These are phyloP conservation scores for Phytomonas sp. DNA, from an alignment of 208 protist species.

Conservation along the genomic window DNA sequence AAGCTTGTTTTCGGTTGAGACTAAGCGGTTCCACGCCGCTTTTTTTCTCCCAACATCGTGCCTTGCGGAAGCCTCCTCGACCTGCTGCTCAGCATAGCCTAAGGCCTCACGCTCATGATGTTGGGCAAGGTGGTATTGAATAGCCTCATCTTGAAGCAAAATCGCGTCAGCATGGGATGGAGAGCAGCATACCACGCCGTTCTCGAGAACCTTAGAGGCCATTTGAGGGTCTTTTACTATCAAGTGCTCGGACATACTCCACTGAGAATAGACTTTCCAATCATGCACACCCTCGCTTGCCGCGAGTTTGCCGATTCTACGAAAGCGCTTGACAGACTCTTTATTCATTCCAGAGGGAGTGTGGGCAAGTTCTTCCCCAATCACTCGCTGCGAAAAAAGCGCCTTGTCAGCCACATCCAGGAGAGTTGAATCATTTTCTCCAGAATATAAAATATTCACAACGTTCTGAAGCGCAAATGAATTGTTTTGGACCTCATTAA, in stretches of 20 bases:
- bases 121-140: slow-evolving; percentile 56
- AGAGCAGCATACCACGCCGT: slow-evolving; percentile 59
- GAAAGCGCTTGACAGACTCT: slow-evolving; percentile 28
- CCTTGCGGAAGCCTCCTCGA: slow-evolving; percentile 44
- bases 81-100: slow-evolving; percentile 66
- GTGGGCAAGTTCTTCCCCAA: slow-evolving; percentile 12
- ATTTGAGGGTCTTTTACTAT: slow-evolving; percentile 47
- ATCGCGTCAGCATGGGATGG: slow-evolving; percentile 37
- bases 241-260: slow-evolving; percentile 40
- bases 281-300: slow-evolving; percentile 42
- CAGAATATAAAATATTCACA: slow-evolving; percentile 11
- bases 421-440: neutral
- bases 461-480: slow-evolving; percentile 54
- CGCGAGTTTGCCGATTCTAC: slow-evolving; percentile 51
- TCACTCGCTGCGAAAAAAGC: slow-evolving; percentile 20
- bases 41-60: slow-evolving; percentile 27
- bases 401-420: neutral
- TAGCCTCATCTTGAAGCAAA: slow-evolving; percentile 49
- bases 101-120: slow-evolving; percentile 57
- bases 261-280: slow-evolving; percentile 80
- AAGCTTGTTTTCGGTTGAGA: slow-evolving; percentile 39
- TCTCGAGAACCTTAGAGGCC: slow-evolving; percentile 65
- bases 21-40: slow-evolving; percentile 65
- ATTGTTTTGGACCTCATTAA: slow-evolving; percentile 11
- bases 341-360: slow-evolving; percentile 11